Conservation (phyloP, 1,284 basidiomycete genomes). For the Ceratobasidium sp. region DNA sequence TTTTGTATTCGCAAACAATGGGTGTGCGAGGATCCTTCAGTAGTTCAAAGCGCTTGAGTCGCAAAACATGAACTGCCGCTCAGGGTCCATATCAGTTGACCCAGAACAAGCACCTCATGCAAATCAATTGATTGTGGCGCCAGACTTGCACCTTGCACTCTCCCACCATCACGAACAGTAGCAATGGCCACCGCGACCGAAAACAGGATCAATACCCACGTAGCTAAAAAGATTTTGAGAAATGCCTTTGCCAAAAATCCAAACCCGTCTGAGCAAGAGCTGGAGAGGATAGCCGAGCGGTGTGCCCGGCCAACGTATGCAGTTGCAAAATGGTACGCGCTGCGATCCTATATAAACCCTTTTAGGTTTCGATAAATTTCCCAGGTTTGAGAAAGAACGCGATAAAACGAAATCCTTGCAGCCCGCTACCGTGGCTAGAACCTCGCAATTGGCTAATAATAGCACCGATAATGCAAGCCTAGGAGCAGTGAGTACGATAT, state of each 20-base stretch:
- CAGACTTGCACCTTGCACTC: not conserved
- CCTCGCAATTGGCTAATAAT: no score
- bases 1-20: not conserved
- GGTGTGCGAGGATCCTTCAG: not conserved
- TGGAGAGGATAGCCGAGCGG: not conserved
- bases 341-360: not conserved
- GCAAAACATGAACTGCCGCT: no score
- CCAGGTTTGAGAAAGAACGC: slow-evolving; percentile 24
- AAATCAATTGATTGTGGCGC: no score
- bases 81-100: no score
- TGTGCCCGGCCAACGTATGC: not conserved
- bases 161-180: not conserved
- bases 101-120: no score
- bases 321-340: slow-evolving; percentile 24
- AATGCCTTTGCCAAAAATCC: slow-evolving; percentile 11
- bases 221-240: slow-evolving; percentile 8
- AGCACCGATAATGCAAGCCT: no score
- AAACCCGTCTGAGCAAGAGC: not conserved
- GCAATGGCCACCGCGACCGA: not conserved
- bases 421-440: no score
- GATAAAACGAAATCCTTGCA: not conserved
- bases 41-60: no score
- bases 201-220: not conserved
- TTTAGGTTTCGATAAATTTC: not conserved
- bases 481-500: no score